These are phyloP conservation scores for Hawksworthiomyces lignivorus DNA, from an alignment of 2,329 filamentous ascomycete species.

Conservation along the genomic window DNA sequence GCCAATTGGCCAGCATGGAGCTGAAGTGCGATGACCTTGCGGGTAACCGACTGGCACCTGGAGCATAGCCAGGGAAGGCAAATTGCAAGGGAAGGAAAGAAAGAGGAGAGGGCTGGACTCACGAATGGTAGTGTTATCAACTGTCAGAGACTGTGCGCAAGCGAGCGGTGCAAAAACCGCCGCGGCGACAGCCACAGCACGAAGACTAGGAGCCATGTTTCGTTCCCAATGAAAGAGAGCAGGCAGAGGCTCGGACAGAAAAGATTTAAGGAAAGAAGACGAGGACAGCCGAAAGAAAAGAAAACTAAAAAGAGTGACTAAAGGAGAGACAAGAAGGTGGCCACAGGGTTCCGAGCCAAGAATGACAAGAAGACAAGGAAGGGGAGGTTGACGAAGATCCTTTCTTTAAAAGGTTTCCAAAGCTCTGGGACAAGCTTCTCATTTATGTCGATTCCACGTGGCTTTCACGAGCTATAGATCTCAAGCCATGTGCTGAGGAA, in stretches of 20 bases:
- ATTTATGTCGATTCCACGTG: conserved; percentile 8
- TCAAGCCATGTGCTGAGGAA: too few species aligned
- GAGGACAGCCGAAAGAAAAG: background rate
- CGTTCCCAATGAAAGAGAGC: background rate
- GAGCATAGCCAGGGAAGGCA: too few species aligned
- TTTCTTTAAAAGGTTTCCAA: conserved; percentile 3
- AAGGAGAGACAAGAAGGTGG: background rate
- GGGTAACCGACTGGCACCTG: too few species aligned
- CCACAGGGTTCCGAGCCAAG: too few species aligned
- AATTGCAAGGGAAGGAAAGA: background rate
- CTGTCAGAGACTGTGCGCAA: conserved; percentile 10
- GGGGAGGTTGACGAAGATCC: conserved; percentile 8
- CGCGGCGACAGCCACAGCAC: conserved; percentile 4
- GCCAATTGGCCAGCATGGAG: too few species aligned
- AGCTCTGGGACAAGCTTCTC: background rate
- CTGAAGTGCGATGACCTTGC: too few species aligned
- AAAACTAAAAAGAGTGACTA: background rate
- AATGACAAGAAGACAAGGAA: too few species aligned
- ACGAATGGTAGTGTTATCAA: conserved; percentile 11
- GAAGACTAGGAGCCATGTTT: conserved; percentile 5
- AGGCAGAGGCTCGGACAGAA: background rate
- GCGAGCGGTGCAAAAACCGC: conserved; percentile 10
- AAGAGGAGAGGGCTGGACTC: background rate
- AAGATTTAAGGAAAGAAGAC: background rate
- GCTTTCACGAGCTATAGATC: too few species aligned